Evolutionary conservation across 179 eudicot genomes (phyloP).

Genomic region (Pouteria campechiana): DNA sequence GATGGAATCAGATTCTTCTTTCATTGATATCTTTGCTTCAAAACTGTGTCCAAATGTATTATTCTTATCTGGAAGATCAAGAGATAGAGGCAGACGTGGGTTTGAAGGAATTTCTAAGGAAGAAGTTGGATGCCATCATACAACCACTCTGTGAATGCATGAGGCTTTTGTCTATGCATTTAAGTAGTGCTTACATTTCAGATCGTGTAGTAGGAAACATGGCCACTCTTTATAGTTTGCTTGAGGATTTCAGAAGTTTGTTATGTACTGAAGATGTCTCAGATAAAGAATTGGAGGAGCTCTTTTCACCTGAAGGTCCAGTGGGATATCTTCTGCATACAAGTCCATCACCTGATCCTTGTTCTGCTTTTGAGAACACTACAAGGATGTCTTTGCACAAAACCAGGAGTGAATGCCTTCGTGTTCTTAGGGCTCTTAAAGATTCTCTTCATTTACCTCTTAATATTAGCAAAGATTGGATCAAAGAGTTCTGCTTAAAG

Average conservation of each 20-base stretch:
- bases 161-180: slow-evolving; percentile 5
- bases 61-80: not conserved
- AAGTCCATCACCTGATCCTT: no score
- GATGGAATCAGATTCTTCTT: slow-evolving; percentile 36
- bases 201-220: slow-evolving; percentile 5
- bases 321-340: no score
- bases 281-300: not conserved
- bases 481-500: slow-evolving; percentile 10
- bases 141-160: slow-evolving; percentile 7
- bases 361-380: not conserved
- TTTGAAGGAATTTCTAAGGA: slow-evolving; percentile 9
- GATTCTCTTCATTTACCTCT: slow-evolving; percentile 3
- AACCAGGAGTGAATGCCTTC: slow-evolving; percentile 3
- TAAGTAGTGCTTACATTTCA: slow-evolving; percentile 9
- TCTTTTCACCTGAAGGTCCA: no score
- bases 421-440: slow-evolving; percentile 2
- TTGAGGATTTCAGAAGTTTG: slow-evolving; percentile 4
- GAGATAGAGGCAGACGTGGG: slow-evolving; percentile 8
- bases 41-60: slow-evolving; percentile 20
- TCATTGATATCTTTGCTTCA: slow-evolving; percentile 18
- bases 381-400: not conserved
- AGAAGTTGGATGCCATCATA: slow-evolving; percentile 1
- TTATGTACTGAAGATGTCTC: not conserved
- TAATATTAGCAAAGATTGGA: not conserved
- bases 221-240: not conserved